Conservation (phyloP, 2,329 filamentous ascomycete species). For the Colletotrichum somersetense region DNA sequence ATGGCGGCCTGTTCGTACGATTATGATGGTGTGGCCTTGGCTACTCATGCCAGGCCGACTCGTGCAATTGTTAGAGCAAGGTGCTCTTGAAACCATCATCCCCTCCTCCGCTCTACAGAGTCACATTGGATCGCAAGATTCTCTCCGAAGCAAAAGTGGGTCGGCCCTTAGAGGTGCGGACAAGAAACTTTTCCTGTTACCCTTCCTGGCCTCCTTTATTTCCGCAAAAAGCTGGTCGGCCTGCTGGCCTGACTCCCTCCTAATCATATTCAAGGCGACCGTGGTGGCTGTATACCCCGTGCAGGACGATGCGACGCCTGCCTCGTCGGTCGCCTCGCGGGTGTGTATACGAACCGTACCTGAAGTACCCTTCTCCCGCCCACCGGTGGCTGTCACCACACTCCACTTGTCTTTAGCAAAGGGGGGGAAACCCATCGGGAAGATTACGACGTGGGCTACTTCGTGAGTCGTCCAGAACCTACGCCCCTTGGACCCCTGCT, state of each 20-base stretch:
- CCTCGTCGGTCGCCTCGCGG: constrained; percentile 9
- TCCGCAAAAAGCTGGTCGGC: not conserved
- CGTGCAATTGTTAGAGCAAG: constrained; percentile 37
- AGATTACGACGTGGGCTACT: constrained; percentile 28
- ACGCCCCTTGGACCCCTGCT: constrained; percentile 34
- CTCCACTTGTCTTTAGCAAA: constrained; percentile 34
- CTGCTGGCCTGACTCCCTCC: constrained; percentile 5
- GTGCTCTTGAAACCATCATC: constrained; percentile 32
- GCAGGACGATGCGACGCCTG: constrained; percentile 13
- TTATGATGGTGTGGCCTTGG: constrained; percentile 25
- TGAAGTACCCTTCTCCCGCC: not conserved
- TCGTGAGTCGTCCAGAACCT: constrained; percentile 21
- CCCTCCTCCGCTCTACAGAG: constrained; percentile 30
- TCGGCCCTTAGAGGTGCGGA: constrained; percentile 17
- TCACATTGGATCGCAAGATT: constrained; percentile 40
- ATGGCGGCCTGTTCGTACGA: constrained; percentile 30
- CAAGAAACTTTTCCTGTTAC: constrained; percentile 30
- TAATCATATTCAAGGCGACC: constrained; percentile 12
- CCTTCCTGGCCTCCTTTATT: not conserved
- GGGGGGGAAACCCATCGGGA: constrained; percentile 6
- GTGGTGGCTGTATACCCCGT: not conserved
- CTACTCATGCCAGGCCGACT: constrained; percentile 28
- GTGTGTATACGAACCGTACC: constrained; percentile 4
- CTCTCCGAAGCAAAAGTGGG: constrained; percentile 39
- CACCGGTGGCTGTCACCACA: not conserved